Base-by-base conservation (phyloP, 176 grass and related monocot species). In the Leersia perrieri region DNA sequence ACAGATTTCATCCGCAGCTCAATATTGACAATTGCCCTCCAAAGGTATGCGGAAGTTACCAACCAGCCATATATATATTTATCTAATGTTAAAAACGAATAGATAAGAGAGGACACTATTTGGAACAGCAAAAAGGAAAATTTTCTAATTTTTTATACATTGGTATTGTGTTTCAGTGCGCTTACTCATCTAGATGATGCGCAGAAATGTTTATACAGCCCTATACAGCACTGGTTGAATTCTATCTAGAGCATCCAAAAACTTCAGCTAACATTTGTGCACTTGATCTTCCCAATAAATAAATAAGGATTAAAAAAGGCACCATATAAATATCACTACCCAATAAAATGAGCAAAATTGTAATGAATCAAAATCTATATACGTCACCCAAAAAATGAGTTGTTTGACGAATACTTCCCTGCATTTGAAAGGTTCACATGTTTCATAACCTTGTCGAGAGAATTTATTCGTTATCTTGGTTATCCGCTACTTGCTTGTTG, bases 401-500 rank as follows among this genome's bases (percentile, higher is more conserved):
- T 15, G 47, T 63, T 85, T 71, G 36, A 83, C 42, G 33, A 67
- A 64, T 71, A 51, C 26, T 66, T 33, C 22, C n/a, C 51, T 68
- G 80, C 42, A 68, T 32, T 75, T 81, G 42, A 70, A 74, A 81
- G 66, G 69, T 70, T 73, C 26, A 64, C 53, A 85, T 49, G 60
- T 33, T 15, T 96, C 55, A 79, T 25, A 8, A 82, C 58, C 63
- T 80, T 12, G 61, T 60, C 15, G 70, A 66, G 61, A 77, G 28
- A 72, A 78, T 60, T 68, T 85, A 65, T 28, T 79, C 60, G 16
- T 18, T 88, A 65, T 91, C 86, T n/a, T 90, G 87, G 55, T 68
- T 58, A 13, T 95, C 90, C 86, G 76, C 57, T 23, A 76, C 42
- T 32, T 81, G 77, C n/a, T 89, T 93, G 85, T 64, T 70, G 5